Conservation (phyloP, 139 green algal species). For the Chlamydomonas incerta region DNA sequence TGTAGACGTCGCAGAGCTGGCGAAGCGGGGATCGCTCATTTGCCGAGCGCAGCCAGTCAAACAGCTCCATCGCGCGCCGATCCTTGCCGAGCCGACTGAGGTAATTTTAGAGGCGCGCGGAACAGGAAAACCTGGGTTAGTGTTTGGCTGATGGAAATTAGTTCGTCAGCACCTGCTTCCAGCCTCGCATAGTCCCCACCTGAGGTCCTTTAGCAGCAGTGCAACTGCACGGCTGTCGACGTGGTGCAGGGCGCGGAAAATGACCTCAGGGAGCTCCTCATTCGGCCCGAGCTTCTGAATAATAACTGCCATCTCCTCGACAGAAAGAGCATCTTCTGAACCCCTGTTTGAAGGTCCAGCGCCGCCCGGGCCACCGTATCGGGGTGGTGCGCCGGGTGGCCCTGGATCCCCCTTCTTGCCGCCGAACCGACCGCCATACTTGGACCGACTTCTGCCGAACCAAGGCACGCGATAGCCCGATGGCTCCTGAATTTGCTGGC, state of each 20-base stretch:
- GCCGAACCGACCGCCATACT: conserved; percentile 17
- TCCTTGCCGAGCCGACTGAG: conserved; percentile 69
- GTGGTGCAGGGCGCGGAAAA: conserved; percentile 75
- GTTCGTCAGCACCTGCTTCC: too few species aligned
- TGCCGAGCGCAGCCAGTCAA: conserved; percentile 78
- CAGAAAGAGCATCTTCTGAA: conserved; percentile 49
- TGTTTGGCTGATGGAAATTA: too few species aligned
- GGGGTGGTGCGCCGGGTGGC: not conserved
- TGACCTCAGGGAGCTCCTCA: conserved; percentile 64
- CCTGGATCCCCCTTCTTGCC: not conserved
- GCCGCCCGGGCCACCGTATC: not conserved
- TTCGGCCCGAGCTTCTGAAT: conserved; percentile 49
- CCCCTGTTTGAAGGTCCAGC: not conserved
- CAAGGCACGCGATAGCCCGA: conserved; percentile 69
- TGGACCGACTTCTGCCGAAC: conserved; percentile 69
- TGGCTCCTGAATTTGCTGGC: conserved; percentile 73
- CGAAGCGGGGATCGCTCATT: conserved; percentile 62
- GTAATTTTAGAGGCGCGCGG: conserved; percentile 63
- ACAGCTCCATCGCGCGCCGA: conserved; percentile 80
- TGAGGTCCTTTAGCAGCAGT: conserved; percentile 84
- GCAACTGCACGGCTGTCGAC: conserved; percentile 81
- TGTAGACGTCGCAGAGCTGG: conserved; percentile 84
- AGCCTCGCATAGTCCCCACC: too few species aligned
- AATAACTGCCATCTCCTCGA: conserved; percentile 60
- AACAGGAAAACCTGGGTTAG: too few species aligned